phyloP scores from a whole-genome alignment of 306 rosid genomes.

The Ormosia semicastrata region DNA sequence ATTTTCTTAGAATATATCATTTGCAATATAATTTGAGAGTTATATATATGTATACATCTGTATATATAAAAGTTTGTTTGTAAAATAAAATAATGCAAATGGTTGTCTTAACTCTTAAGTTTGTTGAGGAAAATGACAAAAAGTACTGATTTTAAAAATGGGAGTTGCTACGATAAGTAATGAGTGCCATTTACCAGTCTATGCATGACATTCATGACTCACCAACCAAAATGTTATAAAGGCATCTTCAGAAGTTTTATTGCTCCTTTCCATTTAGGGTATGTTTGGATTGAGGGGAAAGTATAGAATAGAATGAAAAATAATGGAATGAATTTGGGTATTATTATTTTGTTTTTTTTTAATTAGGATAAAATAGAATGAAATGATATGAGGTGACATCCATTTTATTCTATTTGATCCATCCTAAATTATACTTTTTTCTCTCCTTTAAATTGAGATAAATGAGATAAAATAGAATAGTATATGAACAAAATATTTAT shows the following conservation, averaged over 20 bases:
- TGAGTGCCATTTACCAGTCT: background rate
- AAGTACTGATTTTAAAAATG: background rate
- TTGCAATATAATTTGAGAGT: too few relatives aligned
- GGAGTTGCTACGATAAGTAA: background rate
- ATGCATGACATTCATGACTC: conserved; percentile 6
- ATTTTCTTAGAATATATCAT: background rate
- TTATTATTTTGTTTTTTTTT: too few relatives aligned
- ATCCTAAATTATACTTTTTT: too few relatives aligned
- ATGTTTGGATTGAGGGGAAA: too few relatives aligned
- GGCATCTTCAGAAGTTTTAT: background rate
- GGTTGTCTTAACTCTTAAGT: background rate
- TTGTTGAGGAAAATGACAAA: conserved; percentile 29
- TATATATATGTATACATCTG: background rate
- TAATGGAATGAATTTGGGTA: too few relatives aligned
- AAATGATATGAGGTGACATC: too few relatives aligned
- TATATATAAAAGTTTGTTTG: background rate
- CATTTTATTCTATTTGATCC: too few relatives aligned
- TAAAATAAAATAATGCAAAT: background rate
- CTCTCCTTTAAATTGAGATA: too few relatives aligned
- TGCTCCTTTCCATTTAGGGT: background rate
- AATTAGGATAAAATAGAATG: too few relatives aligned
- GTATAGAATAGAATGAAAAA: too few relatives aligned
- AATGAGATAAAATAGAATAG: too few relatives aligned
- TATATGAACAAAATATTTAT: too few relatives aligned
- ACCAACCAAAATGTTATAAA: background rate